phyloP scores from a whole-genome alignment of 2,329 filamentous ascomycete species.

The Simplicillium sp. region DNA sequence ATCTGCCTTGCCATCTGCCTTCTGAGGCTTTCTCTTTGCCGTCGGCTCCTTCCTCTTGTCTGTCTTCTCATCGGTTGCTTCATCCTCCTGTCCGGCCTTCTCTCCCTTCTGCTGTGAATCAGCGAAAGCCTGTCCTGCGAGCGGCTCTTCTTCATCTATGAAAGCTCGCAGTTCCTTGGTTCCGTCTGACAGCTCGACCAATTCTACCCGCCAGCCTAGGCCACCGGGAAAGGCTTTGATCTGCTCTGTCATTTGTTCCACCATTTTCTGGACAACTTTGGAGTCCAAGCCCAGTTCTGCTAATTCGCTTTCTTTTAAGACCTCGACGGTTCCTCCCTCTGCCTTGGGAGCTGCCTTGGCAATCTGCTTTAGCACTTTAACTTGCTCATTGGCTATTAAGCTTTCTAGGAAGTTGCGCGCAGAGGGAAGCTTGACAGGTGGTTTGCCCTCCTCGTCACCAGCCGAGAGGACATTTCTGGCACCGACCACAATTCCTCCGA shows the following conservation, averaged over 20 bases:
- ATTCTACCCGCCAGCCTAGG: slow-evolving; percentile 70
- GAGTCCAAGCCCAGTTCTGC: slow-evolving; percentile 52
- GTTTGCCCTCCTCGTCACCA: slow-evolving; percentile 36
- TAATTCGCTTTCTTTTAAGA: slow-evolving; percentile 37
- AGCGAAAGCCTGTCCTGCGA: slow-evolving; percentile 14
- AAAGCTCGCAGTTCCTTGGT: slow-evolving; percentile 59
- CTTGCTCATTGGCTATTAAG: slow-evolving; percentile 12
- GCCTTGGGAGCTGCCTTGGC: slow-evolving; percentile 36
- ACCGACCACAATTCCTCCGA: slow-evolving; percentile 46
- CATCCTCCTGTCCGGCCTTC: slow-evolving; percentile 11
- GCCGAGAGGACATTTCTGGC: slow-evolving; percentile 37
- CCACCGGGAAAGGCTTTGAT: slow-evolving; percentile 61
- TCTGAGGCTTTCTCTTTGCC: not conserved
- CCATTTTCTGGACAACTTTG: slow-evolving; percentile 54
- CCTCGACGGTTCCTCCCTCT: slow-evolving; percentile 51
- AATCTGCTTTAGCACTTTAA: slow-evolving; percentile 30
- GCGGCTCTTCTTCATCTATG: slow-evolving; percentile 45
- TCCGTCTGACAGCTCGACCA: slow-evolving; percentile 58
- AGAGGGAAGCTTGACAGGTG: slow-evolving; percentile 32
- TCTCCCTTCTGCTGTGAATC: slow-evolving; percentile 5
- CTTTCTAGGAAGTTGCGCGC: slow-evolving; percentile 30
- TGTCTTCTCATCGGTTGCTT: slow-evolving; percentile 12
- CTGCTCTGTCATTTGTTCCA: slow-evolving; percentile 61
- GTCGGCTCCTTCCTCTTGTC: slow-evolving; percentile 7
- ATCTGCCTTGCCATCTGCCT: slow-evolving; percentile 6